Percentiles rank a stretch among this genome's conserved stretches.
Conservation (phyloP, 805 yeast species). For the Wickerhamiella occidentalis region DNA sequence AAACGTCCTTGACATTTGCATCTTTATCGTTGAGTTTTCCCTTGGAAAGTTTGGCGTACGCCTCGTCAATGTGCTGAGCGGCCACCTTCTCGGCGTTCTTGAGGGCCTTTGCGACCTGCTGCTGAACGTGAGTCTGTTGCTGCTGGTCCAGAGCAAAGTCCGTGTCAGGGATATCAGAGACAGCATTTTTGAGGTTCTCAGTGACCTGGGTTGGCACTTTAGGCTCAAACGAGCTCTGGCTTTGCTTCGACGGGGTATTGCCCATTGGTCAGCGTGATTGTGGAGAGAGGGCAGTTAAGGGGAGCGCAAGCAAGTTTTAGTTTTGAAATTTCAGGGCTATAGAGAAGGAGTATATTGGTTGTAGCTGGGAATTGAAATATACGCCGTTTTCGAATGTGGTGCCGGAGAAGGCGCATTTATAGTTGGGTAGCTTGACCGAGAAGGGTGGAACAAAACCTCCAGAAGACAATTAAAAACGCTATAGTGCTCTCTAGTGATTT, state of each 20-base stretch:
- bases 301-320: too few species aligned
- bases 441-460: too few species aligned
- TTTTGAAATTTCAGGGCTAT: too few species aligned
- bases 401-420: too few species aligned
- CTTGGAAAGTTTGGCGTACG: neutral
- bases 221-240: slow-evolving; percentile 25
- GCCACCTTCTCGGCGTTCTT: slow-evolving; percentile 11
- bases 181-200: slow-evolving; percentile 23
- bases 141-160: slow-evolving; percentile 12
- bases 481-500: too few species aligned
- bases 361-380: too few species aligned
- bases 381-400: too few species aligned
- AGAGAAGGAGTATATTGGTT: too few species aligned
- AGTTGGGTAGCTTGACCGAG: too few species aligned
- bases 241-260: slow-evolving; percentile 21
- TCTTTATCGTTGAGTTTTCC: slow-evolving; percentile 3
- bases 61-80: slow-evolving; percentile 3
- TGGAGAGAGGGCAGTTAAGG: too few species aligned
- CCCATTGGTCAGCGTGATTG: slow-evolving; percentile 21
- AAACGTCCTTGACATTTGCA: neutral
- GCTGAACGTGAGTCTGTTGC: slow-evolving; percentile 1
- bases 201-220: slow-evolving; percentile 27
- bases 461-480: too few species aligned
- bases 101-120: slow-evolving; percentile 8
- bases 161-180: slow-evolving; percentile 24